Conservation (phyloP, 2,329 filamentous ascomycete species). For the Sarocladiaceae sp. region DNA sequence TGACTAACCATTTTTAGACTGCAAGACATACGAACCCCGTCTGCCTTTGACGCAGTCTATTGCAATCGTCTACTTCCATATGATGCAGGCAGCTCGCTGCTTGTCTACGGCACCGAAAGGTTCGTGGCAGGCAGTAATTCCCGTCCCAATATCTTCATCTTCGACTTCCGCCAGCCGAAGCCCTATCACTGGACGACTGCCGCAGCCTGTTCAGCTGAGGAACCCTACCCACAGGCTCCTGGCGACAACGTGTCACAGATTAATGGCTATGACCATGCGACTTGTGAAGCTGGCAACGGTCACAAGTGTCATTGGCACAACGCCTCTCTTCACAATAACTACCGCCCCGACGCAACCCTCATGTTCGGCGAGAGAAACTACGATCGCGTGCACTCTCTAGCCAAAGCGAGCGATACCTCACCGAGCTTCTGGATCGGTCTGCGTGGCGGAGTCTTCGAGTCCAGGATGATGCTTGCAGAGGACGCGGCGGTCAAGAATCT, state of each 20-base stretch:
- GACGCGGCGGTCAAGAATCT: conserved; percentile 13
- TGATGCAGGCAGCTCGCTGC: conserved; percentile 40
- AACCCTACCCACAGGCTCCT: conserved; percentile 31
- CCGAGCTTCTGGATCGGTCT: conserved; percentile 47
- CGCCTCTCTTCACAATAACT: conserved; percentile 35
- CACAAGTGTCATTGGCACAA: conserved; percentile 44
- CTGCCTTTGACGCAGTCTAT: conserved; percentile 42
- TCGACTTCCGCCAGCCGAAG: conserved; percentile 49
- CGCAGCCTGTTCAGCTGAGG: conserved; percentile 37
- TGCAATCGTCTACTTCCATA: conserved; percentile 48
- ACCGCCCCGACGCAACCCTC: conserved; percentile 45
- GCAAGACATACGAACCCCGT: conserved; percentile 46
- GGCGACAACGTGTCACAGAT: conserved; percentile 10
- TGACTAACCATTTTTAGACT: conserved; percentile 25
- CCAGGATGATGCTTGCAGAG: conserved; percentile 24
- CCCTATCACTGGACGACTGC: conserved; percentile 44
- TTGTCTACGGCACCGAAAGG: conserved; percentile 45
- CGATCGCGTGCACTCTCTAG: conserved; percentile 40
- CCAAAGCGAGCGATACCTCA: conserved; percentile 41
- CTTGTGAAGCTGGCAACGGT: conserved; percentile 30
- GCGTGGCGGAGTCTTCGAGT: conserved; percentile 42
- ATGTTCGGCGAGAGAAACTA: conserved; percentile 33
- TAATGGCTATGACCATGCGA: conserved; percentile 8
- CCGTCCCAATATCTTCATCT: conserved; percentile 41
- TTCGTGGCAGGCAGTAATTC: conserved; percentile 46